phyloP scores from a whole-genome alignment of 106 monocot genomes.

The Platanthera zijinensis region DNA sequence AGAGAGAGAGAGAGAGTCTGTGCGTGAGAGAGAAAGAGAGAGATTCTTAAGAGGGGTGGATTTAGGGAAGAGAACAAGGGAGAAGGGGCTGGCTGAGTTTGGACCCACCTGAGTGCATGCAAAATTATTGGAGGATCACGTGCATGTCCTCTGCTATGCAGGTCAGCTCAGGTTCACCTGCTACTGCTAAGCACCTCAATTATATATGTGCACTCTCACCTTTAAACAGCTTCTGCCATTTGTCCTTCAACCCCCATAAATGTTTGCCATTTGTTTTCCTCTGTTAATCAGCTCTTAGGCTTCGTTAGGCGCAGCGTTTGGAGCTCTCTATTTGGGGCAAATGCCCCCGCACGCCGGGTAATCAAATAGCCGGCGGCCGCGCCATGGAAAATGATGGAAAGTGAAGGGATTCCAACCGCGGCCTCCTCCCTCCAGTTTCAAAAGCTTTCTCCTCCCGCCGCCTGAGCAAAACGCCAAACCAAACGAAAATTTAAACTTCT shows the following conservation, averaged over 20 bases:
- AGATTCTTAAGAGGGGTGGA: conserved; percentile 17
- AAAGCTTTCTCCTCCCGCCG: too few species aligned
- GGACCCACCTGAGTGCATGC: conserved; percentile 9
- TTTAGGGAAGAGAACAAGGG: conserved; percentile 23
- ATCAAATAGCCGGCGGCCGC: too few species aligned
- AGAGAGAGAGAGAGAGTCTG: conserved; percentile 14
- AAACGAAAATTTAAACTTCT: too few species aligned
- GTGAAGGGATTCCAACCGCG: too few species aligned
- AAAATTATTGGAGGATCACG: conserved; percentile 30
- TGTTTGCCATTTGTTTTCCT: too few species aligned
- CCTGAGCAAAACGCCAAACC: too few species aligned
- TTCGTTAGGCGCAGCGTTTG: too few species aligned
- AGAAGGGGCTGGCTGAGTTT: conserved; percentile 18
- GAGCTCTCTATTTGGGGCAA: too few species aligned
- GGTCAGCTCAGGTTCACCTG: not conserved
- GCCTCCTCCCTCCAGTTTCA: too few species aligned
- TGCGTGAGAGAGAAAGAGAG: not conserved
- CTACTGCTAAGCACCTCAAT: not conserved
- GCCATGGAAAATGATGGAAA: too few species aligned
- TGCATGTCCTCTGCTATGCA: conserved; percentile 16
- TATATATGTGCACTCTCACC: not conserved
- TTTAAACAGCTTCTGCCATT: not conserved
- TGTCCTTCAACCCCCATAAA: not conserved
- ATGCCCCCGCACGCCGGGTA: too few species aligned
- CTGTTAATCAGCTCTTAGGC: too few species aligned